phyloP scores from a whole-genome alignment of 768 basidiomycete species.

The Pleurotus eryngii region DNA sequence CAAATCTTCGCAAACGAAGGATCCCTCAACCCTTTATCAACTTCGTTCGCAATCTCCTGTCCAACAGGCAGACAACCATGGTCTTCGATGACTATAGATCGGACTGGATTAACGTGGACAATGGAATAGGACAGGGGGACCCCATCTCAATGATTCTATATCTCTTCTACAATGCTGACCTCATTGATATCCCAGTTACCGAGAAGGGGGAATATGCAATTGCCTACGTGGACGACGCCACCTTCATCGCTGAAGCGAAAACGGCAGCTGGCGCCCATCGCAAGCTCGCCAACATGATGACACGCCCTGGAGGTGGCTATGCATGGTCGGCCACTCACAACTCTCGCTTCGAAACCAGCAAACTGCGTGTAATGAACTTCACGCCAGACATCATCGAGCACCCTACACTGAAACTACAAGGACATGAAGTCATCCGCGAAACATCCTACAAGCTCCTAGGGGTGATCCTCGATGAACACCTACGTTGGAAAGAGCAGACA shows the following conservation, averaged over 20 bases:
- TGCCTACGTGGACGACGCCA: conserved; percentile 17
- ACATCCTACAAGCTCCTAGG: conserved; percentile 24
- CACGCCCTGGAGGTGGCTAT: conserved; percentile 6
- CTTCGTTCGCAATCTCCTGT: conserved; percentile 12
- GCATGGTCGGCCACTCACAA: conserved; percentile 18
- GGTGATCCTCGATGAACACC: conserved; percentile 17
- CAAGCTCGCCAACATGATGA: conserved; percentile 13
- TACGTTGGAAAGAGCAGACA: conserved; percentile 11
- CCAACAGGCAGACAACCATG: conserved; percentile 11
- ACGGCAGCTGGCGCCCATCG: conserved; percentile 4
- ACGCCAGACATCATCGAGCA: background rate
- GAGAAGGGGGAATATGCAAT: background rate
- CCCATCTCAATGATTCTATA: conserved; percentile 7
- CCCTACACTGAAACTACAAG: conserved; percentile 3
- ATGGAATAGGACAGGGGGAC: conserved; percentile 4
- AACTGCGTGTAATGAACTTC: conserved; percentile 17
- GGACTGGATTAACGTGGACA: background rate
- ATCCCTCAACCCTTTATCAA: conserved; percentile 22
- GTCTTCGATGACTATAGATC: conserved; percentile 17
- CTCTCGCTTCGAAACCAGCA: conserved; percentile 16
- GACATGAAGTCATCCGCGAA: conserved; percentile 9
- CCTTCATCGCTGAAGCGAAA: conserved; percentile 4
- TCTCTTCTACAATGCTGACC: conserved; percentile 20
- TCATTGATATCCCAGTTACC: conserved; percentile 13
- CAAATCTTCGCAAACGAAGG: conserved; percentile 25